Conservation (phyloP, 768 basidiomycete species). For the Macrolepiota dolichaula region DNA sequence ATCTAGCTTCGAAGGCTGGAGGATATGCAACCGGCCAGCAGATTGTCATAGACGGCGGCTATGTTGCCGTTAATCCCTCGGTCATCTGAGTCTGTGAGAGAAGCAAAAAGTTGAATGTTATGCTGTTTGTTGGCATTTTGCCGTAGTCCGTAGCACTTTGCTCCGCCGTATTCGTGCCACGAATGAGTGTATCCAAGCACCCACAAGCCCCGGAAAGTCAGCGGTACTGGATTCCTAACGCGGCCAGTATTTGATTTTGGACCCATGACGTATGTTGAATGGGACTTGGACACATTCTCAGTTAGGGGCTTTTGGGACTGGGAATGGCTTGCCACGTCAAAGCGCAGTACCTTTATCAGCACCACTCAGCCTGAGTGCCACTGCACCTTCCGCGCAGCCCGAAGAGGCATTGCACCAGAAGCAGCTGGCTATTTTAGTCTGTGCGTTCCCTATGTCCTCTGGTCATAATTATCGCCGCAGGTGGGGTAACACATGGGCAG, state of each 20-base stretch:
- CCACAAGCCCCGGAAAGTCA: too few relatives aligned
- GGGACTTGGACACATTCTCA: neutral
- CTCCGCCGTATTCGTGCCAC: too few relatives aligned
- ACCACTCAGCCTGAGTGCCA: neutral
- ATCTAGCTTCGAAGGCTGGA: slow-evolving; percentile 70
- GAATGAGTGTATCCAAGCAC: too few relatives aligned
- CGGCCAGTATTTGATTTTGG: neutral
- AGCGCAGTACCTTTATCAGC: neutral
- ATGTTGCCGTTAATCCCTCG: slow-evolving; percentile 68
- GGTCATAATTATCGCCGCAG: neutral
- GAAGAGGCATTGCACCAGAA: neutral
- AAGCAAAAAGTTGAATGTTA: neutral
- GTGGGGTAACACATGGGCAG: neutral
- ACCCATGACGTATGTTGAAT: neutral
- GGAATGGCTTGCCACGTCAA: neutral
- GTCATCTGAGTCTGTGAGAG: slow-evolving; percentile 14
- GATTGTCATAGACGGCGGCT: slow-evolving; percentile 75
- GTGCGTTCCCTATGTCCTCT: neutral
- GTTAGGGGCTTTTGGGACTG: neutral
- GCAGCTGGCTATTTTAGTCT: neutral
- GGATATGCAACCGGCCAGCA: slow-evolving; percentile 79
- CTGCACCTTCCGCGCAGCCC: neutral
- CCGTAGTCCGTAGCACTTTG: too few relatives aligned
- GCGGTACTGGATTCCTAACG: too few relatives aligned
- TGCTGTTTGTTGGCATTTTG: too few relatives aligned